Evolutionary conservation across 495 filamentous ascomycete species (phyloP).

Genomic region (Penicillium canariense): DNA sequence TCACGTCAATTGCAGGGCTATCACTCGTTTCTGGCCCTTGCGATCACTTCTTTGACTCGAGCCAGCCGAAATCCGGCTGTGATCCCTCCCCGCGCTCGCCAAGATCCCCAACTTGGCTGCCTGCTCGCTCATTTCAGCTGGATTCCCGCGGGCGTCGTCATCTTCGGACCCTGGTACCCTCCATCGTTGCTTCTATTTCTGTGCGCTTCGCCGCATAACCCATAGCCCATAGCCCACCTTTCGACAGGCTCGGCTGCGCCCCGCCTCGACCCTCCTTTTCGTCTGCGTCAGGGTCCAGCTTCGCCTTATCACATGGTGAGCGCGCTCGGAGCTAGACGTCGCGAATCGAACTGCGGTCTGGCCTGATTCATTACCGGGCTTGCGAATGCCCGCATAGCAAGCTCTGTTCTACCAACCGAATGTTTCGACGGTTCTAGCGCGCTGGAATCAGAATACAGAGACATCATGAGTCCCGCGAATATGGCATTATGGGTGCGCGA

Average conservation of each 20-base stretch:
- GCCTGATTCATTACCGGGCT: neutral
- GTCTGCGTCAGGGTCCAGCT: neutral
- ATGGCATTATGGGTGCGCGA: conserved; percentile 33
- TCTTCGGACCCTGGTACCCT: neutral
- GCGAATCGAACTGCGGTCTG: neutral
- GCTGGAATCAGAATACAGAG: neutral
- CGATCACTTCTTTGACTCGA: neutral
- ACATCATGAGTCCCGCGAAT: conserved; percentile 34
- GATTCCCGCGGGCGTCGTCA: neutral
- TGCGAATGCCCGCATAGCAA: neutral
- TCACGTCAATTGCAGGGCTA: neutral
- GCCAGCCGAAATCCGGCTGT: neutral
- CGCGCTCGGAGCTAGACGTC: neutral
- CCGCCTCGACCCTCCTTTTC: neutral
- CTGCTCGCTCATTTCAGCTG: neutral
- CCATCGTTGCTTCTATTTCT: neutral
- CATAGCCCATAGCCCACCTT: neutral
- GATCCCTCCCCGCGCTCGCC: neutral
- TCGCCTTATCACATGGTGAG: neutral
- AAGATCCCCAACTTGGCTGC: neutral
- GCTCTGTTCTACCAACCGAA: neutral
- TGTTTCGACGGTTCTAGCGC: conserved; percentile 11
- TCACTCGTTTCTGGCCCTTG: conserved; percentile 6
- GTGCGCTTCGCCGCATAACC: neutral
- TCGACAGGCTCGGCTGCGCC: neutral